phyloP scores from a whole-genome alignment of 2,329 filamentous ascomycete genomes.

The Aureobasidium sp. region DNA sequence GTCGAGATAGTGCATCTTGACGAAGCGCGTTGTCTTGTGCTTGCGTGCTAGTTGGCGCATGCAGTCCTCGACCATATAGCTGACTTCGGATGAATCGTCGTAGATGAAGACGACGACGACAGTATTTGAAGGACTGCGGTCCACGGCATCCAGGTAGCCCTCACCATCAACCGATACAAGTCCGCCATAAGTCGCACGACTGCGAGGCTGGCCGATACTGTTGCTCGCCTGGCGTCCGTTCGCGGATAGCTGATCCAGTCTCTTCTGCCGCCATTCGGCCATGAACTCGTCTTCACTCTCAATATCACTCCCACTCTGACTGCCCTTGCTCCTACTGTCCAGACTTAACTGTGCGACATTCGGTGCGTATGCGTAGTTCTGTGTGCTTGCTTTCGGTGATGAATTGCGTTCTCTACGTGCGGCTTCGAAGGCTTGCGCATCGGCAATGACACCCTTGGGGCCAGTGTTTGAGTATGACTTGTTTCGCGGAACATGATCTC shows the following conservation, averaged over 20 bases:
- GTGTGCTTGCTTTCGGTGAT: not conserved
- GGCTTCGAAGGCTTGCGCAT: constrained; percentile 63
- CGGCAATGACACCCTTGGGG: constrained; percentile 81
- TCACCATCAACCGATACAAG: constrained; percentile 80
- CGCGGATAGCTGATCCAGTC: constrained; percentile 61
- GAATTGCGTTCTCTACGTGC: constrained; percentile 14
- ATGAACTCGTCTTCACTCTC: constrained; percentile 76
- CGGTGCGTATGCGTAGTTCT: constrained; percentile 13
- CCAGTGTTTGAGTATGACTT: constrained; percentile 58
- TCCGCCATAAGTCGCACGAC: constrained; percentile 60
- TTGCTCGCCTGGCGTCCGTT: constrained; percentile 7
- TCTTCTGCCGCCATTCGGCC: constrained; percentile 73
- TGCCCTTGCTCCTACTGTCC: constrained; percentile 39
- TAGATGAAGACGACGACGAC: constrained; percentile 91
- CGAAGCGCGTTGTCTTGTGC: constrained; percentile 69
- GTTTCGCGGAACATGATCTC: constrained; percentile 6
- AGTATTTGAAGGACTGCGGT: constrained; percentile 75
- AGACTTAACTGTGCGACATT: constrained; percentile 8
- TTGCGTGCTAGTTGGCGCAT: constrained; percentile 66
- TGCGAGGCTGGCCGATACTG: constrained; percentile 7
- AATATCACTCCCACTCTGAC: constrained; percentile 1
- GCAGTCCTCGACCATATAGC: constrained; percentile 69
- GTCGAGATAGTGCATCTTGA: constrained; percentile 84
- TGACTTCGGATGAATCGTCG: constrained; percentile 79
- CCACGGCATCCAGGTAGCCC: constrained; percentile 93